Conservation (phyloP, 495 filamentous ascomycete species). For the Talaromyces borbonicus region DNA sequence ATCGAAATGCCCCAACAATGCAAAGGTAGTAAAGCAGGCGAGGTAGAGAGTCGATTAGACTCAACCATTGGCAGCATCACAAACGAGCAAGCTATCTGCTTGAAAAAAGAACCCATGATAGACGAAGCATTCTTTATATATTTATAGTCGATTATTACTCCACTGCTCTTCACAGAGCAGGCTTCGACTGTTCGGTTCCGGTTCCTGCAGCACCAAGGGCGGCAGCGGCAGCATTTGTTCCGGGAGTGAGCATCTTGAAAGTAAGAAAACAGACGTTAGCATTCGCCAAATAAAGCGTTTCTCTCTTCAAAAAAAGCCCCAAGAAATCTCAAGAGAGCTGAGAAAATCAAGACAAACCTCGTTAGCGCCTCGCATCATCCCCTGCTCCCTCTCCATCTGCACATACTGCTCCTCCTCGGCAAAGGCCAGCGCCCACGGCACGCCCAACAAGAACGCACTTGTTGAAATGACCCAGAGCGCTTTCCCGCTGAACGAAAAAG, state of each 20-base stretch:
- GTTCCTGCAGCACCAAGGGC: constrained; percentile 18
- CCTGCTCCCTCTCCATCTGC: constrained; percentile 95
- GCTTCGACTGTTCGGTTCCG: constrained; percentile 29
- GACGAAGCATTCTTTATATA: no score
- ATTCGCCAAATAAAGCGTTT: background rate
- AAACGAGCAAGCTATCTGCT: background rate
- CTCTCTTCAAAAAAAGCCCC: background rate
- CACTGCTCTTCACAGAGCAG: constrained; percentile 21
- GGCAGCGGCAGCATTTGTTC: constrained; percentile 13
- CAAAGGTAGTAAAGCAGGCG: no score
- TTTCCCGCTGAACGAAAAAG: constrained; percentile 64
- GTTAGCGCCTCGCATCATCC: constrained; percentile 78
- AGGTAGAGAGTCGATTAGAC: no score
- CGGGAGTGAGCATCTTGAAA: constrained; percentile 39
- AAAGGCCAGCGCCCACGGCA: constrained; percentile 86
- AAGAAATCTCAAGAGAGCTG: background rate
- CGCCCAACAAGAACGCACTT: constrained; percentile 75
- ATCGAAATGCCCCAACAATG: no score
- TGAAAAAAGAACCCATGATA: background rate
- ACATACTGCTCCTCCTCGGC: constrained; percentile 90
- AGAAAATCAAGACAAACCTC: constrained; percentile 40
- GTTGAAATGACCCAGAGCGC: constrained; percentile 81
- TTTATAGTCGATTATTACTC: no score
- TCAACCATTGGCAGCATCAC: no score
- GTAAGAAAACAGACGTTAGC: no score